A percentile compares a stretch with the other conserved stretches of the same genome.
phyloP scores from a whole-genome alignment of 148 eudicot species.

The Fallopia convolvulus region DNA sequence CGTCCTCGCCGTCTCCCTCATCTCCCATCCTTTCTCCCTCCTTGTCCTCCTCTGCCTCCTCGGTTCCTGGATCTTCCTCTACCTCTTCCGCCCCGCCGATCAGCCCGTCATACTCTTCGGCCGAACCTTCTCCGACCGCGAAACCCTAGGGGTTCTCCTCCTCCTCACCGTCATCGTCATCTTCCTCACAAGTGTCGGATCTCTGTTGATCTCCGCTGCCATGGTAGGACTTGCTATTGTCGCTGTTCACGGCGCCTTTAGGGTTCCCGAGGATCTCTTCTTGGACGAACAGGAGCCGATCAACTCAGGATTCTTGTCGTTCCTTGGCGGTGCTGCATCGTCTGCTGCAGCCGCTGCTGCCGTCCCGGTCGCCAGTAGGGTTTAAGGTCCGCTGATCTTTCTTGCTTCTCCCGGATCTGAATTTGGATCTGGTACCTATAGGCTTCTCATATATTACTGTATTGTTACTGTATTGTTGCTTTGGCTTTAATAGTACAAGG shows the following conservation, averaged over 20 bases:
- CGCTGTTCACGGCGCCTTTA: constrained; percentile 44
- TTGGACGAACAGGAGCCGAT: constrained; percentile 32
- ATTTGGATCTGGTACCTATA: constrained; percentile 2
- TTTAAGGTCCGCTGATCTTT: constrained; percentile 4
- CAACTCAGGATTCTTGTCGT: constrained; percentile 33
- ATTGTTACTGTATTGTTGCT: neutral
- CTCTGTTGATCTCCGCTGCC: constrained; percentile 33
- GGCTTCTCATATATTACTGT: constrained; percentile 4
- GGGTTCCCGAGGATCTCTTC: constrained; percentile 56
- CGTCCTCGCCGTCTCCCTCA: constrained; percentile 41
- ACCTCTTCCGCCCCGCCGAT: constrained; percentile 48
- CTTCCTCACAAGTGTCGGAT: constrained; percentile 56
- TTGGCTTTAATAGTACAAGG: neutral
- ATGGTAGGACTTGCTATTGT: constrained; percentile 31
- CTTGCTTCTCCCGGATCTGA: constrained; percentile 3
- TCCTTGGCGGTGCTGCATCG: constrained; percentile 11
- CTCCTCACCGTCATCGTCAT: constrained; percentile 28
- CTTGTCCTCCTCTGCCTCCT: constrained; percentile 31
- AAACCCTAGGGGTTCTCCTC: constrained; percentile 32
- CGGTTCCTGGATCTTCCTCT: constrained; percentile 55
- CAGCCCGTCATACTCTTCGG: constrained; percentile 34
- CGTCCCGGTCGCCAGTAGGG: neutral
- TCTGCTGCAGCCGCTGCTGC: constrained; percentile 5
- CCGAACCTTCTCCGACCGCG: constrained; percentile 41
- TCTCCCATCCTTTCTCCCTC: constrained; percentile 53